Base-by-base conservation (phyloP, 768 basidiomycete species). In the Collybia sordida region DNA sequence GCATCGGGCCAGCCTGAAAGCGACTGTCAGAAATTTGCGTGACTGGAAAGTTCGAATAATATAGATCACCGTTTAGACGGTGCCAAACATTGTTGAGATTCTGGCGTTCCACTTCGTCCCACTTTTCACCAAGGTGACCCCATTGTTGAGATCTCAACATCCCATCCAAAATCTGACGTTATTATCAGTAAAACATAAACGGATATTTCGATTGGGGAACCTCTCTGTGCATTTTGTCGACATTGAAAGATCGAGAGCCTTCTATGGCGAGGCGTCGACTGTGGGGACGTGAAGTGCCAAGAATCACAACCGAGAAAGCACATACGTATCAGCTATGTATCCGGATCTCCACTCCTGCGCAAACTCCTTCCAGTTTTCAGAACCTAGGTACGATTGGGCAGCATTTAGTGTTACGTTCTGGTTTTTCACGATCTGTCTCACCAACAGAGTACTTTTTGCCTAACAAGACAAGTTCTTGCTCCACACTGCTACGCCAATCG, bases 61-160 rank as follows among this genome's bases (percentile, higher is more conserved):
- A 18, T 6, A 18, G 49, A 67, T 27, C 57, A 78, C 85, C 80
- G 9, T 76, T 59, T 1, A 87, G 61, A n/a, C 74, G 62, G 59
- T 88, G 86, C 86, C 86, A 88, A 2, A 73, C 62, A 2, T 73
- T 57, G 9, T 75, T 81, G 3, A 86, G 59, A 2, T 77, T 61
- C 15, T 61, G 53, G 15, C 82, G 72, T 9, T 71, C 72, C 3
- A 59, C 42, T 12, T 78, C 74, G 34, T 72, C 71, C 72, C 81
- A 80, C 11, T 66, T 17, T 0, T 61, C 36, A 0, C 72, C 75
- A n/a, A 88, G 63, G 22, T 73, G 64, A 1, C 70, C 56, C 83
- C 85, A 88, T 22, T 74, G 70, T 0, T 54, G 58, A 5, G 72
- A 67, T 0, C 57, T 62, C 14, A 88, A 73, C 69, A 88, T 77